A percentile compares a stretch with the other conserved stretches of the same genome.
These are phyloP conservation scores for Tulasnella sp. DNA, from an alignment of 768 basidiomycete genomes.

Conservation along the genomic window DNA sequence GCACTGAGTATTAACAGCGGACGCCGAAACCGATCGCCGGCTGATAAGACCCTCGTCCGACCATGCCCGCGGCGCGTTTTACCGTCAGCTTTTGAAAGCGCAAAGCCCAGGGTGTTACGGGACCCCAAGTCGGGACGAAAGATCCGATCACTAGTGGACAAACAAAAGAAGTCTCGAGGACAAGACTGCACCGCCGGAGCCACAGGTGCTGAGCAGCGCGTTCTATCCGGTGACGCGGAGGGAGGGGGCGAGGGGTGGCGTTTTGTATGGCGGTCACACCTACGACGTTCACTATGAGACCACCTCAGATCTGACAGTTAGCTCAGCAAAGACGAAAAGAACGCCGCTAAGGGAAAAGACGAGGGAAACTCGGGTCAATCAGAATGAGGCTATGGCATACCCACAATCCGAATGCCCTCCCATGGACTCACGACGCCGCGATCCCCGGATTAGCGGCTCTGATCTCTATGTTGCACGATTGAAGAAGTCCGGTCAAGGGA, in stretches of 20 bases:
- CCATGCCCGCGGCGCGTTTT: constrained; percentile 4
- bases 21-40: not conserved
- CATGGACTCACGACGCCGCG: constrained; percentile 28
- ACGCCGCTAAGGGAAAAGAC: not conserved
- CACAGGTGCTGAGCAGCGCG: not conserved
- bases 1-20: constrained; percentile 21
- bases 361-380: too few relatives aligned
- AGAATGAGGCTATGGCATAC: too few relatives aligned
- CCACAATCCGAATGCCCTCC: too few relatives aligned
- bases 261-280: not conserved
- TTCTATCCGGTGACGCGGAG: not conserved
- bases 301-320: not conserved
- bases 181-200: not conserved
- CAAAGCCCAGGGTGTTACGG: not conserved
- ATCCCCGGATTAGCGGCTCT: constrained; percentile 38
- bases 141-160: not conserved
- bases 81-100: not conserved
- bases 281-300: not conserved
- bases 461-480: constrained; percentile 44
- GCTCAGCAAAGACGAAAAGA: not conserved
- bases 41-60: constrained; percentile 9
- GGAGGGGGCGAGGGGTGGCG: not conserved
- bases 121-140: not conserved
- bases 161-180: not conserved
- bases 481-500: constrained; percentile 37